A percentile compares a stretch with the other conserved stretches of the same genome.
Evolutionary conservation across 2,329 filamentous ascomycete genomes (phyloP).

Genomic region (Lachnellula willkommii): DNA sequence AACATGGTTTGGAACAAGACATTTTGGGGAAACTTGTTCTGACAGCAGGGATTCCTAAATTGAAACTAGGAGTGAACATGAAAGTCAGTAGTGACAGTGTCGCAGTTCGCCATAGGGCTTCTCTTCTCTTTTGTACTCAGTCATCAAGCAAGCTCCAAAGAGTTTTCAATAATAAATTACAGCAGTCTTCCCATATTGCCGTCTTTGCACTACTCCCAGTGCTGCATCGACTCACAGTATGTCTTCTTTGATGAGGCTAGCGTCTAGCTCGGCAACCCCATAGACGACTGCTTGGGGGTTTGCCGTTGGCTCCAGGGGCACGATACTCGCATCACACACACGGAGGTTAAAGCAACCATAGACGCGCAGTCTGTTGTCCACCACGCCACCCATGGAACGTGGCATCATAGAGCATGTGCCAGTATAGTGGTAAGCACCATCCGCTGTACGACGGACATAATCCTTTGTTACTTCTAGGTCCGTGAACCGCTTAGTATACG

Average conservation of each 20-base stretch:
- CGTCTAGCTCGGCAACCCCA: conserved; percentile 22
- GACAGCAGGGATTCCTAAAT: not conserved
- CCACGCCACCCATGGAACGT: conserved; percentile 15
- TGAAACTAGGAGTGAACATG: not conserved
- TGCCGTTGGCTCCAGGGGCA: conserved; percentile 16
- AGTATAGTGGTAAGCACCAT: conserved; percentile 16
- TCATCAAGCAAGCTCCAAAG: not conserved
- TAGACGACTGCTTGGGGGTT: conserved; percentile 20
- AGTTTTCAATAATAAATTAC: not conserved
- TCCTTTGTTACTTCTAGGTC: conserved; percentile 1
- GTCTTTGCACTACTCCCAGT: not conserved
- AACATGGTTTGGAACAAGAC: not conserved
- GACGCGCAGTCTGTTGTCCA: conserved; percentile 18
- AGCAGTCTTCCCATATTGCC: not conserved
- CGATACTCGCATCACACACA: conserved; percentile 23
- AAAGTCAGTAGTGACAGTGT: not conserved
- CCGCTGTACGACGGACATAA: conserved; percentile 10
- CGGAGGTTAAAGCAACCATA: conserved; percentile 18
- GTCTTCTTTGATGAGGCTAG: conserved; percentile 13
- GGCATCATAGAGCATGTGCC: conserved; percentile 24
- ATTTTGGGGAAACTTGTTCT: not conserved
- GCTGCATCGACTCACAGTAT: not conserved
- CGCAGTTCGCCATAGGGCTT: not conserved
- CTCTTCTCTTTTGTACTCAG: not conserved
- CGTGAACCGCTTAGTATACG: not conserved